phyloP scores from a whole-genome alignment of 768 basidiomycete species.

The Leccinum boreale region DNA sequence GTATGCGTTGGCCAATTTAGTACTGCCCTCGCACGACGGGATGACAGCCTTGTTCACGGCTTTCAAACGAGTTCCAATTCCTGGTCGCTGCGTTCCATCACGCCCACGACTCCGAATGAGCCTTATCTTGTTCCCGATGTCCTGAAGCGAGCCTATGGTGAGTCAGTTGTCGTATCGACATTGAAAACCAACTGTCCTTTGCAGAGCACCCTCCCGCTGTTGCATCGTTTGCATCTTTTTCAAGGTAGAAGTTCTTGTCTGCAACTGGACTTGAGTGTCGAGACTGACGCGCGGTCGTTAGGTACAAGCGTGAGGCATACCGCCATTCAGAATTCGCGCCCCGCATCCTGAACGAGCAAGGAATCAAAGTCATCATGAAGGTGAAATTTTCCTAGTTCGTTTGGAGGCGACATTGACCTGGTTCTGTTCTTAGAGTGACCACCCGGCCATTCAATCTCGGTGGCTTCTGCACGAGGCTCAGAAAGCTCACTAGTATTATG shows the following conservation, averaged over 20 bases:
- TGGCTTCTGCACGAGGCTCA: slow-evolving; percentile 82
- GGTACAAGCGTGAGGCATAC: slow-evolving; percentile 59
- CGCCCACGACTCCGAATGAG: slow-evolving; percentile 73
- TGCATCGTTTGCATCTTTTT: slow-evolving; percentile 66
- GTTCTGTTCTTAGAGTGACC: slow-evolving; percentile 52
- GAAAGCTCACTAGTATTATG: slow-evolving; percentile 79
- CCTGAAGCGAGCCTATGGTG: slow-evolving; percentile 66
- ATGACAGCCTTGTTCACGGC: slow-evolving; percentile 29
- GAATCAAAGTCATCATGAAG: slow-evolving; percentile 52
- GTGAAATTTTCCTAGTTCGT: slow-evolving; percentile 17
- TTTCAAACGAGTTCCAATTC: slow-evolving; percentile 82
- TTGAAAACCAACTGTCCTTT: not conserved
- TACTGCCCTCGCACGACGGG: not conserved
- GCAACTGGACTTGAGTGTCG: not conserved
- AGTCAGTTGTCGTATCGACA: not conserved
- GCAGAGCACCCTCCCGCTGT: slow-evolving; percentile 56
- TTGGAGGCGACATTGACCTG: not conserved
- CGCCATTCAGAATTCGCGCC: slow-evolving; percentile 57
- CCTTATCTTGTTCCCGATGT: slow-evolving; percentile 78
- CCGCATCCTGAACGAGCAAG: slow-evolving; percentile 48
- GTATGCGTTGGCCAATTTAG: slow-evolving; percentile 33
- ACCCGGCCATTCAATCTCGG: slow-evolving; percentile 63
- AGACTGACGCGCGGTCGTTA: slow-evolving; percentile 1
- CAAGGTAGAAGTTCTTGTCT: slow-evolving; percentile 27
- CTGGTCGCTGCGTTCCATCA: slow-evolving; percentile 75